Percentiles rank a stretch among this genome's conserved stretches.
Conservation (phyloP, 148 eudicot genomes). For the Vaccinium vitisidaea region DNA sequence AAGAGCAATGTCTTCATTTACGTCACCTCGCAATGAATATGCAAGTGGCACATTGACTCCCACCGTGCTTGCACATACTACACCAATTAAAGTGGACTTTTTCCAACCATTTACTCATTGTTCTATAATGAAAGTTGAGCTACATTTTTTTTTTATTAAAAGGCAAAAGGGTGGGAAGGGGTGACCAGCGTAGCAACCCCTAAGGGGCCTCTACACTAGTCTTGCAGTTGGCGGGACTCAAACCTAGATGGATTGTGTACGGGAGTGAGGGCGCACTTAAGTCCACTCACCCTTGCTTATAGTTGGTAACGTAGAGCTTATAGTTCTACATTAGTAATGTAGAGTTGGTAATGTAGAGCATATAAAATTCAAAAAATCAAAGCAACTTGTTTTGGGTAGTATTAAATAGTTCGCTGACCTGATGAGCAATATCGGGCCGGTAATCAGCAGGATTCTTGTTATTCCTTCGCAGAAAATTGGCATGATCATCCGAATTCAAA, state of each 20-base stretch:
- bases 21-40: not conserved
- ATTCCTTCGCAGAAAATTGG: constrained; percentile 62
- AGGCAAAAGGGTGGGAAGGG: too few species aligned
- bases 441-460: constrained; percentile 75
- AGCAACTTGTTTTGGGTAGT: not conserved
- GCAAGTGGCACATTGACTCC: not conserved
- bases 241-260: too few species aligned
- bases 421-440: constrained; percentile 93
- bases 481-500: constrained; percentile 84
- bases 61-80: not conserved
- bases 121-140: not conserved
- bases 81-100: not conserved
- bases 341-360: not conserved
- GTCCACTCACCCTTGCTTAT: too few species aligned
- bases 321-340: not conserved
- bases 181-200: too few species aligned
- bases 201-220: too few species aligned
- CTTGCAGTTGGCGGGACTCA: too few species aligned
- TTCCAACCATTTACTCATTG: not conserved
- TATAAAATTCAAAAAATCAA: not conserved
- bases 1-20: not conserved
- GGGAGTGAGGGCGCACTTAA: too few species aligned
- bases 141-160: too few species aligned
- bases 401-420: constrained; percentile 41
- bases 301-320: not conserved